Conservation (phyloP, 2,329 filamentous ascomycete genomes). For the Colletotrichum coccodes region DNA sequence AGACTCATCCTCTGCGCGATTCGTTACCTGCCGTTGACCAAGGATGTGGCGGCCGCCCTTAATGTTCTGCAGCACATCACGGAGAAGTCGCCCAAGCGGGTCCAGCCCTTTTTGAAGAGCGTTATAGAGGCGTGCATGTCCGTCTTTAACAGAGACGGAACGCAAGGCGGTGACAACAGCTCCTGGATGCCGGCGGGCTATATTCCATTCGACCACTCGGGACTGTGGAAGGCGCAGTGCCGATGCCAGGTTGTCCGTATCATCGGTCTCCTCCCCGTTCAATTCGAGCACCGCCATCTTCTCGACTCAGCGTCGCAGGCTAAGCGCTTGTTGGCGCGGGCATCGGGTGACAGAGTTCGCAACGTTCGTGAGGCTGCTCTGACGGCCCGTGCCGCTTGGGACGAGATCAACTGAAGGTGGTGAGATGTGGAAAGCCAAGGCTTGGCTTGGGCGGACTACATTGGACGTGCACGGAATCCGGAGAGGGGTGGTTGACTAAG, state of each 20-base stretch:
- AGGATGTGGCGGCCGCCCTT: constrained; percentile 59
- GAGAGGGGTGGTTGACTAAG: neutral
- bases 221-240: constrained; percentile 40
- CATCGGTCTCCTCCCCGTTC: constrained; percentile 56
- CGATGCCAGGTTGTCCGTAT: constrained; percentile 60
- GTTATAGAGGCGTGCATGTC: constrained; percentile 56
- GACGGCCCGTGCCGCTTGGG: constrained; percentile 60
- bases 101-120: constrained; percentile 59
- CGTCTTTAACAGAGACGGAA: constrained; percentile 40
- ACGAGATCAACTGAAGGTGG: constrained; percentile 40
- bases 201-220: constrained; percentile 25
- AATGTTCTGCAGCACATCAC: constrained; percentile 60
- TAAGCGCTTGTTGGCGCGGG: constrained; percentile 57
- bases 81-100: constrained; percentile 53
- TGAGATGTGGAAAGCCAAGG: neutral
- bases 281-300: constrained; percentile 59
- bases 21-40: constrained; percentile 50
- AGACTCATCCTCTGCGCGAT: constrained; percentile 60
- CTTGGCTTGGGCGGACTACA: neutral
- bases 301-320: constrained; percentile 55
- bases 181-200: constrained; percentile 44
- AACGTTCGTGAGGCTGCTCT: constrained; percentile 62
- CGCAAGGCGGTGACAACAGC: constrained; percentile 34
- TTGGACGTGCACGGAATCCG: no score
- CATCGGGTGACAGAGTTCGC: constrained; percentile 64